These are phyloP conservation scores for Phytophthora citrophthora DNA, from an alignment of 352 stramenopile species.

Conservation along the genomic window DNA sequence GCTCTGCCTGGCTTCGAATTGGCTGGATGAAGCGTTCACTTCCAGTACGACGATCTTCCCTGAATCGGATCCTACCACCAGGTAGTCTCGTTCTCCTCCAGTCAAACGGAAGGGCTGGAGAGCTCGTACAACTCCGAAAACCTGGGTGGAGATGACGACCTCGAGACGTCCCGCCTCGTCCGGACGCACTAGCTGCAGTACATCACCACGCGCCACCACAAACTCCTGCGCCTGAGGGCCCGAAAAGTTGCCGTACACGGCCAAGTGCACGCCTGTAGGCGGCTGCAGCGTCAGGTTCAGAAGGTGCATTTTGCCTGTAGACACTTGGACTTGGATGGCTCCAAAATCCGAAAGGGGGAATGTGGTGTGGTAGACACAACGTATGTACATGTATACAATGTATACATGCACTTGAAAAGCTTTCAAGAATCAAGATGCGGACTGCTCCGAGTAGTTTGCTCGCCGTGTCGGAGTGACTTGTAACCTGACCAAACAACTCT, in stretches of 20 bases:
- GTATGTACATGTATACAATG: too few species aligned
- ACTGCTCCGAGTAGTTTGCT: too few species aligned
- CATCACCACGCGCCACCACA: slow-evolving; percentile 92
- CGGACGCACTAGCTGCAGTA: slow-evolving; percentile 94
- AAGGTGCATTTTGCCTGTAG: slow-evolving; percentile 69
- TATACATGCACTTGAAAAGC: too few species aligned
- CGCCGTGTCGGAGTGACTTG: too few species aligned
- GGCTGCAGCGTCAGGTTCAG: slow-evolving; percentile 90
- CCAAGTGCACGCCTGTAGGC: slow-evolving; percentile 79
- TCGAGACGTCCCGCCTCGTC: slow-evolving; percentile 76
- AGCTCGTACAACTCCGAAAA: slow-evolving; percentile 94
- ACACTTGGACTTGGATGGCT: slow-evolving; percentile 6
- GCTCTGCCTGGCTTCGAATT: slow-evolving; percentile 90
- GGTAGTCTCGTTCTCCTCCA: slow-evolving; percentile 93
- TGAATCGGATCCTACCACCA: slow-evolving; percentile 96
- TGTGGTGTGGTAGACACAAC: background rate
- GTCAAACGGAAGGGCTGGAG: slow-evolving; percentile 91
- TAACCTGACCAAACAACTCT: too few species aligned
- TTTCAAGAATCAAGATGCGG: too few species aligned
- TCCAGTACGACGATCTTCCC: slow-evolving; percentile 97
- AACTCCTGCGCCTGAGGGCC: slow-evolving; percentile 94
- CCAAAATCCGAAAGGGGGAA: slow-evolving; percentile 3
- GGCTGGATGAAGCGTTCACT: slow-evolving; percentile 82
- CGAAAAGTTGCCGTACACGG: slow-evolving; percentile 93
- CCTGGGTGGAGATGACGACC: slow-evolving; percentile 81